Evolutionary conservation across 805 yeast genomes (phyloP).

Genomic region (Starmerella apis): DNA sequence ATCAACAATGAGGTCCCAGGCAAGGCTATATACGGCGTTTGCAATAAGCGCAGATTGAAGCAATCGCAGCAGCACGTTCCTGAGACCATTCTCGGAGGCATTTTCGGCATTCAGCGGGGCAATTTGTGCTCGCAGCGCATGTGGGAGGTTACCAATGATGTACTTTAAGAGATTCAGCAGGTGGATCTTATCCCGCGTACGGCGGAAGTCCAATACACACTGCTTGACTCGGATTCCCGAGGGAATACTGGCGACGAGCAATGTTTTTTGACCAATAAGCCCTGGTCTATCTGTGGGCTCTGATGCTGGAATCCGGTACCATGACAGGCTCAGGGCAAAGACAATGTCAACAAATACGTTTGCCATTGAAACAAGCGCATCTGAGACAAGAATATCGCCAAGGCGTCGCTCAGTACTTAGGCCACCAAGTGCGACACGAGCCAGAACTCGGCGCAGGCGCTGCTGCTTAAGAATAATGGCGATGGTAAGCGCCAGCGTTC

Average conservation of each 20-base stretch:
- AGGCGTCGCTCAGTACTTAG: constrained; percentile 50
- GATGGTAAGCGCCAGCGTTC: constrained; percentile 33
- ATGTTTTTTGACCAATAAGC: constrained; percentile 19
- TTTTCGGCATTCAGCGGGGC: constrained; percentile 11
- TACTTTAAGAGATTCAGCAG: constrained; percentile 69
- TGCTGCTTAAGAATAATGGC: constrained; percentile 34
- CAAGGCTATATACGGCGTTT: constrained; percentile 66
- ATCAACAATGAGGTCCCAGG: constrained; percentile 86
- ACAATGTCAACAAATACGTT: constrained; percentile 64
- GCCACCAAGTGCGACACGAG: constrained; percentile 47
- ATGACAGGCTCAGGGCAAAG: constrained; percentile 43
- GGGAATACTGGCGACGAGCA: constrained; percentile 43
- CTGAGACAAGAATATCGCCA: constrained; percentile 74
- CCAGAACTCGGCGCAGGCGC: constrained; percentile 37
- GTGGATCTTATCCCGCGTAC: constrained; percentile 45
- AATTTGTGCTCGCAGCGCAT: constrained; percentile 19
- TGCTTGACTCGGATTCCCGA: constrained; percentile 68
- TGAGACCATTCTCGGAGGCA: background rate
- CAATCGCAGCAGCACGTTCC: constrained; percentile 7
- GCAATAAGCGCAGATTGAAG: constrained; percentile 39
- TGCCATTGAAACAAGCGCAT: constrained; percentile 72
- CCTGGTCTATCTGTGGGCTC: constrained; percentile 7
- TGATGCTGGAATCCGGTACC: constrained; percentile 14
- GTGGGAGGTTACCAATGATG: constrained; percentile 20
- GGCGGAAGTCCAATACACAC: constrained; percentile 58